These are phyloP conservation scores for Discostella stelligeroides DNA, from an alignment of 108 stramenopile genomes.

Conservation along the genomic window DNA sequence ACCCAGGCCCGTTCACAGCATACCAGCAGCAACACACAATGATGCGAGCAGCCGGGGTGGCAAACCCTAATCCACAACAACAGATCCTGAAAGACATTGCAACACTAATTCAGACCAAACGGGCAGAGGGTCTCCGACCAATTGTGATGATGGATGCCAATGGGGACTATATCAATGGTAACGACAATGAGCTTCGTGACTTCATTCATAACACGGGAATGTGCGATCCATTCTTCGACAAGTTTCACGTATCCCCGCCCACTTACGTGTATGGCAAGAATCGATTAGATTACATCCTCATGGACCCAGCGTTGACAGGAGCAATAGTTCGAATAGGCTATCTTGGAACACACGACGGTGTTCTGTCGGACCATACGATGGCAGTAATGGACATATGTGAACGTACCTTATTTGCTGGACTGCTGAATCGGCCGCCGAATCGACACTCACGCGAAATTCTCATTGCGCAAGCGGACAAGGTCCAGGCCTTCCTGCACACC, in stretches of 20 bases:
- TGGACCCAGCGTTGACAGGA: background rate
- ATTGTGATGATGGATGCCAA: no score
- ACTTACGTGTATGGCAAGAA: slow-evolving; percentile 2
- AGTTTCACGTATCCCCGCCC: background rate
- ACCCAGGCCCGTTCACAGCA: slow-evolving; percentile 2
- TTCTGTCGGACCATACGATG: background rate
- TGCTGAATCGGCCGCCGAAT: no score
- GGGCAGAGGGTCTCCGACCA: background rate
- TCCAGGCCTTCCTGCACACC: background rate
- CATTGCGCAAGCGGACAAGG: background rate
- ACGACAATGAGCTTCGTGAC: background rate
- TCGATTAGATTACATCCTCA: slow-evolving; percentile 1
- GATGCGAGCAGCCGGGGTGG: background rate
- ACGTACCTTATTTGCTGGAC: no score
- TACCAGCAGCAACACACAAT: background rate
- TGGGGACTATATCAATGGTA: no score
- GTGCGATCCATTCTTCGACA: no score
- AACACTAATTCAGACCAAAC: background rate
- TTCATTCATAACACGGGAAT: background rate
- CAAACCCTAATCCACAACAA: background rate
- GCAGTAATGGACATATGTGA: no score
- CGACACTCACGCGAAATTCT: no score
- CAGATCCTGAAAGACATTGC: background rate
- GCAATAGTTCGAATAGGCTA: background rate
- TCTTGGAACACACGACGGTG: no score